Conservation (phyloP, 257 asterid species). For the Fraxinus excelsior region DNA sequence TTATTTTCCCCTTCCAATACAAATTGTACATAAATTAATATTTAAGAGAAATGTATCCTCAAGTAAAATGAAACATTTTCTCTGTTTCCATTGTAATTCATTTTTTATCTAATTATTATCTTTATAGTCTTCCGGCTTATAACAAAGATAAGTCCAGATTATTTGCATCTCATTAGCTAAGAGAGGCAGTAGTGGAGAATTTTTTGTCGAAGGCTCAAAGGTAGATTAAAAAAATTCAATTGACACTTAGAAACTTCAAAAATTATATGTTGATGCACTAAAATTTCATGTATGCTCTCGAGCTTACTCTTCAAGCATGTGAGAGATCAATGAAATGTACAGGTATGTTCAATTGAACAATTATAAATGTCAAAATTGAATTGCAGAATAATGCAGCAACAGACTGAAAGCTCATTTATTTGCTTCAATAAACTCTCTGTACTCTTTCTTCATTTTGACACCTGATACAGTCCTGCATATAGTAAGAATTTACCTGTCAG, state of each 20-base stretch:
- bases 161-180: too few relatives aligned
- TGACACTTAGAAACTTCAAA: not conserved
- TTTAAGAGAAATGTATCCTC: not conserved
- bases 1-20: not conserved
- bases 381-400: conserved; percentile 23
- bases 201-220: not conserved
- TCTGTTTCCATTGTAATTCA: too few relatives aligned
- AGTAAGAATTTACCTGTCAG: conserved; percentile 19
- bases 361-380: conserved; percentile 52
- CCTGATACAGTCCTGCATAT: conserved; percentile 81
- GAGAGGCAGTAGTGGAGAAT: not conserved
- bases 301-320: not conserved
- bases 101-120: too few relatives aligned
- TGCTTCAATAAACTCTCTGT: conserved; percentile 77
- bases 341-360: conserved; percentile 27
- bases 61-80: too few relatives aligned
- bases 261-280: not conserved
- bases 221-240: not conserved
- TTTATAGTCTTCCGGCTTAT: too few relatives aligned
- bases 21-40: too few relatives aligned
- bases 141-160: too few relatives aligned
- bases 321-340: not conserved
- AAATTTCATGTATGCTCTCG: not conserved
- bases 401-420: conserved; percentile 41
- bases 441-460: conserved; percentile 94